Evolutionary conservation across 1,284 basidiomycete genomes (phyloP).

Genomic region (Trichosporon faecale): DNA sequence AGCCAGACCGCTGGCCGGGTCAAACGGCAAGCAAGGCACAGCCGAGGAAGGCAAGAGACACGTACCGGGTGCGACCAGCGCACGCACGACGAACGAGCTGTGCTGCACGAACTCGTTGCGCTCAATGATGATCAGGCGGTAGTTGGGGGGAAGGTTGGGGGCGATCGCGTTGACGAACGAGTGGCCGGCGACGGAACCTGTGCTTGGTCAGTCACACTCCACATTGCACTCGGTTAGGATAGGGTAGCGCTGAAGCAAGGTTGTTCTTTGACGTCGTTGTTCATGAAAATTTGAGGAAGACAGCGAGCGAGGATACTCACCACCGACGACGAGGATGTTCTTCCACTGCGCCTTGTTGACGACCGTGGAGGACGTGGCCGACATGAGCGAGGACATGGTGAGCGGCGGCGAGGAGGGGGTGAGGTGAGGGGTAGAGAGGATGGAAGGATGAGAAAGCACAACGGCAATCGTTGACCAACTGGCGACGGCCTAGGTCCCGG

Average conservation of each 20-base stretch:
- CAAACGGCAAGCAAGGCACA: not conserved
- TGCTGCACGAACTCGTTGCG: conserved; percentile 49
- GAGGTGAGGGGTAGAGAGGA: not conserved
- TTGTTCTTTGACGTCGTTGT: not conserved
- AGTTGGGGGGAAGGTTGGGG: conserved; percentile 44
- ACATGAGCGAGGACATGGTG: conserved; percentile 8
- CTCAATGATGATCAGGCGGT: conserved; percentile 55
- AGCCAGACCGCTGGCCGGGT: not conserved
- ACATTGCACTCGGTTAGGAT: not conserved
- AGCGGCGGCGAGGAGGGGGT: not conserved
- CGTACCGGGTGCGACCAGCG: conserved; percentile 51
- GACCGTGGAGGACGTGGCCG: conserved; percentile 6
- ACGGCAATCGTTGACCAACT: not conserved
- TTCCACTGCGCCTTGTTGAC: conserved; percentile 21
- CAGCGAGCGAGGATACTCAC: conserved; percentile 26
- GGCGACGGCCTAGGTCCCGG: not conserved
- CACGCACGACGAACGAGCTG: conserved; percentile 50
- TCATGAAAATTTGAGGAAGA: not conserved
- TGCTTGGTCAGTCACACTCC: not conserved
- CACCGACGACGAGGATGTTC: conserved; percentile 46
- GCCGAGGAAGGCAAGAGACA: not conserved
- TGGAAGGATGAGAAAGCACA: conserved; percentile 4
- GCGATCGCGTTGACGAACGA: conserved; percentile 43
- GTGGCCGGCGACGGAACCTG: conserved; percentile 47
- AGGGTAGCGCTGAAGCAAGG: not conserved